These are phyloP conservation scores for Panicum hallii DNA, from an alignment of 202 grass and related monocot genomes.

Conservation along the genomic window DNA sequence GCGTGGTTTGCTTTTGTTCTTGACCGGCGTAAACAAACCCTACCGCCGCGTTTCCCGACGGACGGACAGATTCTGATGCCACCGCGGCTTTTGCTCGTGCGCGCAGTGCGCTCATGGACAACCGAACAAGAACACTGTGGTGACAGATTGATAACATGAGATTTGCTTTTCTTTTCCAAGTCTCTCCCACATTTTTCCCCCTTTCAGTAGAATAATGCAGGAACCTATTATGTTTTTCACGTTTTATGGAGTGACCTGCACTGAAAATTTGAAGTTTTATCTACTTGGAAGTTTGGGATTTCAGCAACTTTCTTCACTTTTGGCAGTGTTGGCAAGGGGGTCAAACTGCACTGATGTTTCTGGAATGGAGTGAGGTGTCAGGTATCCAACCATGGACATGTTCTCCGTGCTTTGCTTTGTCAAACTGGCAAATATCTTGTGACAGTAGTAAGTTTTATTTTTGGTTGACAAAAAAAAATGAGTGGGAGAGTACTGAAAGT, in stretches of 20 bases:
- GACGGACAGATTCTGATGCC: constrained; percentile 31
- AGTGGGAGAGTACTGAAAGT: background rate
- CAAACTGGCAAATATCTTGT: background rate
- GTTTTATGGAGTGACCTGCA: background rate
- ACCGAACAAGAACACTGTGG: background rate
- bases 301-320: background rate
- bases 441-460: background rate
- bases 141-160: background rate
- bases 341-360: background rate
- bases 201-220: background rate
- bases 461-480: background rate
- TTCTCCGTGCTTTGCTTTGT: background rate
- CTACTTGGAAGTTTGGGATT: background rate
- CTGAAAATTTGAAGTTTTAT: background rate
- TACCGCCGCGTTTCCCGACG: background rate
- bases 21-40: constrained; percentile 35
- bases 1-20: constrained; percentile 27
- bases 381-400: background rate
- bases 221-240: background rate
- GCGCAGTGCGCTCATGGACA: background rate
- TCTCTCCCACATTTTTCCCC: background rate
- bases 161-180: background rate
- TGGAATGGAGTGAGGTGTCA: no score
- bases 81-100: constrained; percentile 8
- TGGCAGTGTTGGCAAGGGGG: background rate